phyloP scores from a whole-genome alignment of 1,139 yeast genomes.

The Debaryomycetaceae sp. region DNA sequence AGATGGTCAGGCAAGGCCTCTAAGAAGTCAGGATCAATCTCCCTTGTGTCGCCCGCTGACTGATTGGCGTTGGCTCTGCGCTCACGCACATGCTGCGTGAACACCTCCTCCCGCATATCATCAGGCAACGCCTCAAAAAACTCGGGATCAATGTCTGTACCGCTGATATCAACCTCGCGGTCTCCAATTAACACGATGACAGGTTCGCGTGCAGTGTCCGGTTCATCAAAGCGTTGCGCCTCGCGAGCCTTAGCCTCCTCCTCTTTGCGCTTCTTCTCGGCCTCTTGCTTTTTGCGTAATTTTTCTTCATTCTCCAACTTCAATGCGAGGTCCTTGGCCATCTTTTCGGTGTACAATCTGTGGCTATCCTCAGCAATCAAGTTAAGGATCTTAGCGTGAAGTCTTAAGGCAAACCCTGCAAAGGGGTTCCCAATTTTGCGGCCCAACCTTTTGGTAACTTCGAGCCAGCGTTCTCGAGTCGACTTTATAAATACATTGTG shows the following conservation, averaged over 20 bases:
- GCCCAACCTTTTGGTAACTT: constrained; percentile 42
- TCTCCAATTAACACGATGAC: constrained; percentile 75
- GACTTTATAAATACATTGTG: constrained; percentile 43
- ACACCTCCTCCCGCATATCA: constrained; percentile 89
- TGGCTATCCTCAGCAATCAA: constrained; percentile 48
- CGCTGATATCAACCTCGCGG: constrained; percentile 77
- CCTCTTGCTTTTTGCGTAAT: constrained; percentile 30
- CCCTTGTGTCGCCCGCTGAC: constrained; percentile 44
- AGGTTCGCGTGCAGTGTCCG: constrained; percentile 32
- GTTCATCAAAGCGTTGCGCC: constrained; percentile 19
- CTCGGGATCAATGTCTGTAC: constrained; percentile 89
- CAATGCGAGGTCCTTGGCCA: constrained; percentile 25
- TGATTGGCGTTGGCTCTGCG: constrained; percentile 50
- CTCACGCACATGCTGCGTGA: constrained; percentile 80
- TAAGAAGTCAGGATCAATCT: constrained; percentile 77
- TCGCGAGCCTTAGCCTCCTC: constrained; percentile 36
- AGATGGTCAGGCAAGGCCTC: constrained; percentile 76
- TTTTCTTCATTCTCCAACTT: constrained; percentile 28
- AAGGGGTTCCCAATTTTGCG: constrained; percentile 31
- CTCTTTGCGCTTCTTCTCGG: constrained; percentile 29
- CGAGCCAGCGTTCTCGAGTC: constrained; percentile 69
- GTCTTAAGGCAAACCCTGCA: constrained; percentile 36
- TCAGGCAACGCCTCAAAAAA: constrained; percentile 89
- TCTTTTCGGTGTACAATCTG: constrained; percentile 23
- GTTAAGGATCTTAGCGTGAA: constrained; percentile 51